Base-by-base conservation (phyloP, 2,329 filamentous ascomycete genomes). In the Pseudomassariella vexata region DNA sequence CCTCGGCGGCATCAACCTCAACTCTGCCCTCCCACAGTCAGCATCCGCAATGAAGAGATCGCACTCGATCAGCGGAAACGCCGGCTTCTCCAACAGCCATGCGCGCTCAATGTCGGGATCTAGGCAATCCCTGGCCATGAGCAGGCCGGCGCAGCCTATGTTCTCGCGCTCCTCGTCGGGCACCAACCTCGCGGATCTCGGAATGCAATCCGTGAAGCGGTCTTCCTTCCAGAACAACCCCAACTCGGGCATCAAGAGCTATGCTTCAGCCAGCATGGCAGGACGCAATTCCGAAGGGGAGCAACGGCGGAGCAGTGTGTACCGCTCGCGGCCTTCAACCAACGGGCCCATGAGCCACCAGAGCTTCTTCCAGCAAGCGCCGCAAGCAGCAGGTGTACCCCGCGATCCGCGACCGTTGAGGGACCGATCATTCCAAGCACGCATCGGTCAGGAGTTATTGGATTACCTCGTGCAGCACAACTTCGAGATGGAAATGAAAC, bases 401-500 rank as follows among this genome's bases (percentile, higher is more conserved):
- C 75, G 79, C 39, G 94, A 98, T 52, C 90, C 92, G 2, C 77
- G 94, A 35, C 85, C 89, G 10, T 66, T 96, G 32, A 85, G 82
- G 52, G 87, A 96, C 52, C 72, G 85, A 22, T 72, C 74, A 15
- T 94, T 84, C 46, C 85, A 94, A 53, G 72, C 78, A 19, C 78
- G 82, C 35, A 89, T 98, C 57, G 86, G 83, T 6, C 84, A 92
- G 47, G 89, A 98, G 50, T 63, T 98, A 34, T 65, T 94, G 44
- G 92, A 98, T 45, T 98, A 94, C 54, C 73, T 98, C 53, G 81
- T 86, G 1, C 81, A 89, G 36, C 82, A 95, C 57, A 95, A 95
- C 53, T 98, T 96, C 50, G 92, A 98, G 60, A 79, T 95, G 73
- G 89, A 96, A 47, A 95, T 94, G 81, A 95, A 94, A 62, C 85